Conservation (phyloP, 148 eudicot genomes). For the Rhododendron ovatum region DNA sequence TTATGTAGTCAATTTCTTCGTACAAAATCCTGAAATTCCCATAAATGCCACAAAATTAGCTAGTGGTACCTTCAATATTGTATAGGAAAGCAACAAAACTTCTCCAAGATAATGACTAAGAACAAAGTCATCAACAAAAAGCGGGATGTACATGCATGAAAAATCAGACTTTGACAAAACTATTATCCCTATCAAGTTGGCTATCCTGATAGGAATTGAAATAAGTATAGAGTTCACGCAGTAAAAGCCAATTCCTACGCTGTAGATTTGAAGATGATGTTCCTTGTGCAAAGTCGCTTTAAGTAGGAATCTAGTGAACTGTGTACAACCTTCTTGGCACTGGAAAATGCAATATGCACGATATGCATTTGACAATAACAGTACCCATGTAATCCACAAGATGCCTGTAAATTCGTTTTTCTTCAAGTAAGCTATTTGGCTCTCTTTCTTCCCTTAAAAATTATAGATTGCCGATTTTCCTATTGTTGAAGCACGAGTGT, state of each 20-base stretch:
- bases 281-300: background rate
- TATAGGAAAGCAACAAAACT: background rate
- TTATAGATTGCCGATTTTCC: background rate
- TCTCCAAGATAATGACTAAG: background rate
- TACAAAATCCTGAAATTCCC: slow-evolving; percentile 71
- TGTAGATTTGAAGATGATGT: background rate
- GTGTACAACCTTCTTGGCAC: background rate
- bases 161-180: background rate
- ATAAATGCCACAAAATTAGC: slow-evolving; percentile 8
- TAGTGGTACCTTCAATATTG: background rate
- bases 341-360: background rate
- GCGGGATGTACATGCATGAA: background rate
- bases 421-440: background rate
- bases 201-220: background rate
- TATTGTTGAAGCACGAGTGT: background rate
- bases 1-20: slow-evolving; percentile 90
- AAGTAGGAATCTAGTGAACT: background rate
- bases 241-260: background rate
- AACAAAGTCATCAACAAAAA: background rate
- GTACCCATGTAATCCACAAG: background rate
- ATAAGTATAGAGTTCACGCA: background rate
- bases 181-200: background rate
- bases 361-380: too few species aligned
- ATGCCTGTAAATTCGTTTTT: background rate
- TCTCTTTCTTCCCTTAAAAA: background rate